phyloP scores from a whole-genome alignment of 148 eudicot genomes.

The Arbutus unedo region DNA sequence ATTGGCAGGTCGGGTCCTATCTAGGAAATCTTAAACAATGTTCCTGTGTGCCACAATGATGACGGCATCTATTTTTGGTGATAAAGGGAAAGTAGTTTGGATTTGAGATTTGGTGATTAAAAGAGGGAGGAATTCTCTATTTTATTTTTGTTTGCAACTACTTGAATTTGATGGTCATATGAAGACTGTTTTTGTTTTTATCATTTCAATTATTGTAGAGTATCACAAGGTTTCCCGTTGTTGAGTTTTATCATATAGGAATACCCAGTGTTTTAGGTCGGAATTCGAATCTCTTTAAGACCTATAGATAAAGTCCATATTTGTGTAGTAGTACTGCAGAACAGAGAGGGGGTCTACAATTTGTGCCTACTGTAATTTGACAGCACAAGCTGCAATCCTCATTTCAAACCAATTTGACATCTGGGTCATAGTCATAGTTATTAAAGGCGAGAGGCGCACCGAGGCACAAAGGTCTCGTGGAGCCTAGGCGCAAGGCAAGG shows the following conservation, averaged over 20 bases:
- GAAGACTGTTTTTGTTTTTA: background rate
- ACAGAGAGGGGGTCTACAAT: background rate
- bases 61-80: background rate
- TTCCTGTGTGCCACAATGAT: background rate
- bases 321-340: background rate
- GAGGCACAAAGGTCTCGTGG: no score
- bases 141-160: background rate
- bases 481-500: no score
- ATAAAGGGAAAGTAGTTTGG: background rate
- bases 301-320: background rate
- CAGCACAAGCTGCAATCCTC: background rate
- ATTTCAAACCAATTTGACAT: background rate
- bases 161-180: background rate
- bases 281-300: background rate
- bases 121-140: background rate
- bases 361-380: background rate
- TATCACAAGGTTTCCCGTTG: background rate
- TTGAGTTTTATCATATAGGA: background rate
- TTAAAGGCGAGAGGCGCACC: no score
- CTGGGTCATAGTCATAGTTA: no score
- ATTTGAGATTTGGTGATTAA: background rate
- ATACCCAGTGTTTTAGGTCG: background rate
- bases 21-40: background rate
- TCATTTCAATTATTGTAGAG: background rate
- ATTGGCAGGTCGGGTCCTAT: background rate